phyloP scores from a whole-genome alignment of 176 grass and related monocot genomes.

The Pontederia paniculata region DNA sequence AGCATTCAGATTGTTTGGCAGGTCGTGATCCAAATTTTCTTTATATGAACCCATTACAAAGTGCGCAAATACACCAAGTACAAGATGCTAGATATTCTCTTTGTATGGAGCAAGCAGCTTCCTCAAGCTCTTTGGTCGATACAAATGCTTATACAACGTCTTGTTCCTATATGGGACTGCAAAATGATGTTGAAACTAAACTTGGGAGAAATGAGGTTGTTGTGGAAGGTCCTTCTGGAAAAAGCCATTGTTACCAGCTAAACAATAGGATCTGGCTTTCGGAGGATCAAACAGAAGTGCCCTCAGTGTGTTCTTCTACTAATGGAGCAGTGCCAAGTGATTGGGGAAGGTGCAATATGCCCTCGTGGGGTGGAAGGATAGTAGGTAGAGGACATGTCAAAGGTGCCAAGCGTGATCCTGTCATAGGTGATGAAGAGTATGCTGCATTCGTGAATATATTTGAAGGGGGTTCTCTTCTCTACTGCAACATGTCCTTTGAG shows the following conservation, averaged over 20 bases:
- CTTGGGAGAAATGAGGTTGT: constrained; percentile 27
- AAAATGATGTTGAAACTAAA: constrained; percentile 33
- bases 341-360: constrained; percentile 53
- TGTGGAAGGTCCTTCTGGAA: constrained; percentile 47
- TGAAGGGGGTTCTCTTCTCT: constrained; percentile 92
- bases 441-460: constrained; percentile 95
- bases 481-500: constrained; percentile 98
- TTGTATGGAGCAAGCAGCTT: not conserved
- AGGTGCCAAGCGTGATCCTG: constrained; percentile 42
- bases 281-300: constrained; percentile 22
- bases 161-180: constrained; percentile 29
- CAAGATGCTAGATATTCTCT: constrained; percentile 6
- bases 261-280: constrained; percentile 41
- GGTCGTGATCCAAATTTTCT: constrained; percentile 22
- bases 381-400: constrained; percentile 62
- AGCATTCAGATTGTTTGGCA: constrained; percentile 40
- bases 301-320: constrained; percentile 33
- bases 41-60: constrained; percentile 24
- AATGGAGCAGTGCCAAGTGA: constrained; percentile 37
- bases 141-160: constrained; percentile 15
- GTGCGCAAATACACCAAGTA: constrained; percentile 10
- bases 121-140: constrained; percentile 1
- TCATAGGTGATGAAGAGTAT: constrained; percentile 66
- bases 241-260: constrained; percentile 54
- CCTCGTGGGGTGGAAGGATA: constrained; percentile 70